These are phyloP conservation scores for Phyllosticta ampelicida DNA, from an alignment of 2,329 filamentous ascomycete species.

Conservation along the genomic window DNA sequence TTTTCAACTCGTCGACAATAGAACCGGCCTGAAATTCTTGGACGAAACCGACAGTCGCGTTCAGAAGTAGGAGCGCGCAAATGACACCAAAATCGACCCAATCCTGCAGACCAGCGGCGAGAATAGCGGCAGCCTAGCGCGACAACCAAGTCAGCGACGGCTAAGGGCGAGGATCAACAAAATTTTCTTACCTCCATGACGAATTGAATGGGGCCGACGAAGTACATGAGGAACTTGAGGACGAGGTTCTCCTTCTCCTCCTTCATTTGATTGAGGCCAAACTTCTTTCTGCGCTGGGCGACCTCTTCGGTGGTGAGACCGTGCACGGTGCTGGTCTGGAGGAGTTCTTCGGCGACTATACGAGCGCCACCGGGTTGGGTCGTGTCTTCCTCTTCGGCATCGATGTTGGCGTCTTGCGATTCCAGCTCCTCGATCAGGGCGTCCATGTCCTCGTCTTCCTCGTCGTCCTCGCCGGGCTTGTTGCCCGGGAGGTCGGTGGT, in stretches of 20 bases:
- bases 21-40: constrained; percentile 86
- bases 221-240: constrained; percentile 73
- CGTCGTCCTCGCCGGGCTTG: constrained; percentile 39
- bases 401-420: constrained; percentile 62
- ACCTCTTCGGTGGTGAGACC: constrained; percentile 52
- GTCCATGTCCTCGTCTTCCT: constrained; percentile 76
- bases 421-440: constrained; percentile 80
- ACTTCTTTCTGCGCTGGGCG: constrained; percentile 54
- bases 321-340: constrained; percentile 59
- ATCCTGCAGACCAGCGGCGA: constrained; percentile 73
- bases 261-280: constrained; percentile 81
- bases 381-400: constrained; percentile 50
- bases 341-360: constrained; percentile 59
- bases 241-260: constrained; percentile 80
- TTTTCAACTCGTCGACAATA: constrained; percentile 84
- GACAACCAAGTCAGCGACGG: neutral
- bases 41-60: constrained; percentile 75
- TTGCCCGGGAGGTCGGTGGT: constrained; percentile 15
- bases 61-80: constrained; percentile 69
- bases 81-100: constrained; percentile 95
- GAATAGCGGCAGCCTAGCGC: constrained; percentile 56
- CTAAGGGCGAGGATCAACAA: neutral
- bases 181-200: constrained; percentile 64
- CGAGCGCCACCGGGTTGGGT: constrained; percentile 44
- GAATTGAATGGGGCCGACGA: constrained; percentile 83